Base-by-base conservation (phyloP, 2,329 filamentous ascomycete genomes). In the Drechslera avenae region DNA sequence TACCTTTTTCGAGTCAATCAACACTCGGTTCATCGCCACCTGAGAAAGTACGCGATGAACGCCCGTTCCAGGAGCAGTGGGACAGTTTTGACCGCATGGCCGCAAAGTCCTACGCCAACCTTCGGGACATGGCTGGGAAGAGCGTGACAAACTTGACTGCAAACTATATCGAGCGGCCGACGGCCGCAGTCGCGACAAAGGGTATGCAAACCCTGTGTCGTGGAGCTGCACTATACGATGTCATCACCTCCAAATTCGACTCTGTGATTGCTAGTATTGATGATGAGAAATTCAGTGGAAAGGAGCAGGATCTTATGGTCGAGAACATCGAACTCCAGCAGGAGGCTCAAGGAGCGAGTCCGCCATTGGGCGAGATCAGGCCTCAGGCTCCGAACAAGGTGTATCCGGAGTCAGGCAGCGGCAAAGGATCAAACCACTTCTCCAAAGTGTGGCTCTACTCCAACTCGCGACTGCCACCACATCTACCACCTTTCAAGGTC, bases 361-460 rank as follows among this genome's bases (percentile, higher is more conserved):
- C 58, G 6, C 62, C 59, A n/a, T 46, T 54, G 1, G 54, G 46
- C 23, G 53, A 48, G 10, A 31, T 53, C 7, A 62, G 56, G 43
- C 50, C 52, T 9, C 56, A 52, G 12, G 40, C 43, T 31, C 49
- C 56, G 17, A 52, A 61, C 18, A 49, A 59, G 19, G 53, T 59
- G 12, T 52, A 58, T n/a, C 45, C 54, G 9, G 57, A 56, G 40
- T 37, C 57, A 9, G 50, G 49, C 14, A 52, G 46, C 14, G 55
- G 57, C 10, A 66, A 63, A 44, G 64, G 60, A 13, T 69, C 67
- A 23, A 73, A 72, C 46, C 59, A 67, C 66, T 90, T 91, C 60
- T 81, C 85, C 12, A 95, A 94, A 70, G 88, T 90, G 12, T 87
- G 91, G 64, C 75, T 86, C 1, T 95, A 95, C 68, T 81, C 84